Base-by-base conservation (phyloP, 192 early-diverging fungal genomes). In the Coemansia reversa region DNA sequence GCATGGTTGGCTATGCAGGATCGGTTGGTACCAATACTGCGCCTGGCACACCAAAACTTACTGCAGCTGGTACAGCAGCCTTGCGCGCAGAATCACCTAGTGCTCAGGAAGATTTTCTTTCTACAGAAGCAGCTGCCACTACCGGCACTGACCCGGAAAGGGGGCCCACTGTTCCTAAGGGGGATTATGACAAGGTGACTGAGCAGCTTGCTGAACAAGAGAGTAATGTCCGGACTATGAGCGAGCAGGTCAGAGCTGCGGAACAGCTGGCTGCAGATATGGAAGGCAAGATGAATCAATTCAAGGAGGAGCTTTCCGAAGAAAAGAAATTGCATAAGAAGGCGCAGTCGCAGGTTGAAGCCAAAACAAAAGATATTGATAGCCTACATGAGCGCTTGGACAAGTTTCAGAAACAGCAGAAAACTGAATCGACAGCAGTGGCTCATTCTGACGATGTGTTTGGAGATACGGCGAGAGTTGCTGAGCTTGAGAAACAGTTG, bases 1-100 rank as follows among this genome's bases (percentile, higher is more conserved):
- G 65, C 18, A 72, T 72, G 65, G 65, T 67, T 23, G 61, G 75
- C 11, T 69, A 69, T 39, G 59, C 66, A 2, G 60, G 58, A 30
- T 65, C 74, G 2, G 42, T 25, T 4, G 50, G 59, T 16, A 57
- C 67, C 12, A 65, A 62, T 16, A 81, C 66, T 55, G 51, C 54
- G 7, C 72, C 72, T 0, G 79, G 72, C 11, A 75, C 79, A 1
- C 74, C 79, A 28, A 16, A 51, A 25, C 52, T 75, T 35, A 66
- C 52, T 23, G 63, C 35, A 39, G 35, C 52, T 3, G 66, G 62
- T 18, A 20, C 67, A 5, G 39, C 60, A 0, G 45, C 62, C 25
- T 74, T 70, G 12, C 74, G 74, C 11, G 49, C 75, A 16, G 70
- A 42, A 1, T 76, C 79, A 18, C 70, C 79, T 12, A 55, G 62